phyloP scores from a whole-genome alignment of 805 yeast species.

The Saturnispora ahearnii region DNA sequence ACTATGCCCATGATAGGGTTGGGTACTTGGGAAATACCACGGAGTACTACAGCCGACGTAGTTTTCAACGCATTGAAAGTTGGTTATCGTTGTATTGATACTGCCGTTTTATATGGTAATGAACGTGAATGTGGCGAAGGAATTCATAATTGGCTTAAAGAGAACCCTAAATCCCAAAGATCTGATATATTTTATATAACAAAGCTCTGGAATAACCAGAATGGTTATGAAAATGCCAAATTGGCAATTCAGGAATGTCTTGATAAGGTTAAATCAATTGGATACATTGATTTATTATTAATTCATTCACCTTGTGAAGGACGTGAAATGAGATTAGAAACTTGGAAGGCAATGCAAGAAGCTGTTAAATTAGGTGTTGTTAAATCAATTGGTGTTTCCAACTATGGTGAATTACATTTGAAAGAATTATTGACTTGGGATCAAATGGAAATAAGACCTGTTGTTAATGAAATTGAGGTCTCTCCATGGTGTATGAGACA shows the following conservation, averaged over 20 bases:
- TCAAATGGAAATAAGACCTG: slow-evolving; percentile 48
- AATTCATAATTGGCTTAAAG: slow-evolving; percentile 32
- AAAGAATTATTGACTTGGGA: slow-evolving; percentile 54
- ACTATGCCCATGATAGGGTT: slow-evolving; percentile 41
- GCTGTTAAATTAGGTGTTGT: slow-evolving; percentile 50
- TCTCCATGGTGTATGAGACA: slow-evolving; percentile 75
- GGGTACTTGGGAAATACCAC: slow-evolving; percentile 38
- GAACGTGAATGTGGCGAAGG: slow-evolving; percentile 44
- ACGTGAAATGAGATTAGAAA: slow-evolving; percentile 40
- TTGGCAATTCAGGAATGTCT: slow-evolving; percentile 50
- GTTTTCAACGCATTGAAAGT: slow-evolving; percentile 35
- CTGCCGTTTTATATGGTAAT: slow-evolving; percentile 40
- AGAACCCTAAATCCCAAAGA: slow-evolving; percentile 34
- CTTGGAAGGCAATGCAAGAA: slow-evolving; percentile 71
- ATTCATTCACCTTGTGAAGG: slow-evolving; percentile 57
- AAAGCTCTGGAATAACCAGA: slow-evolving; percentile 62
- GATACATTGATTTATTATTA: slow-evolving; percentile 64
- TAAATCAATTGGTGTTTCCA: slow-evolving; percentile 70
- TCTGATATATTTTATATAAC: slow-evolving; percentile 57
- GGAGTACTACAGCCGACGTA: slow-evolving; percentile 29
- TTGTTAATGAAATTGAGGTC: slow-evolving; percentile 73
- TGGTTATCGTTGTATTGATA: slow-evolving; percentile 41
- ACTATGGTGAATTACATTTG: slow-evolving; percentile 53
- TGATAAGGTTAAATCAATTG: slow-evolving; percentile 40
- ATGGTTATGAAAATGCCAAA: slow-evolving; percentile 50